phyloP scores from a whole-genome alignment of 2,329 filamentous ascomycete species.

The Microdochium nivale region DNA sequence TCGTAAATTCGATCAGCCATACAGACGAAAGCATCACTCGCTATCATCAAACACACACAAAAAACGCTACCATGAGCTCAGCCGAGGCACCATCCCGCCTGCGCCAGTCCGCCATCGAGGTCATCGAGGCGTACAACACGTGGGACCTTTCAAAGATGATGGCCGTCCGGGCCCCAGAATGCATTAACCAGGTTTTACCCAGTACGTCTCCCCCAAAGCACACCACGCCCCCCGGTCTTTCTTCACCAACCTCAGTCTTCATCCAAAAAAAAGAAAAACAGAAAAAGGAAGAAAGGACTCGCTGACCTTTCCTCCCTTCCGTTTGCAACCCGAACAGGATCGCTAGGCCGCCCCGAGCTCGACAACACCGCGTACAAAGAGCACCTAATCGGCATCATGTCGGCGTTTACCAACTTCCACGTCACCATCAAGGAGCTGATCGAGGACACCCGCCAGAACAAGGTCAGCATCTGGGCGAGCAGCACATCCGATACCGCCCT shows the following conservation, averaged over 20 bases:
- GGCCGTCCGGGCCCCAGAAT: slow-evolving; percentile 4
- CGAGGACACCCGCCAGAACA: slow-evolving; percentile 11
- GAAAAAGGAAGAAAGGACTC: not conserved
- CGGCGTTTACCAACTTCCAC: slow-evolving; percentile 3
- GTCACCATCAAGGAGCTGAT: slow-evolving; percentile 5
- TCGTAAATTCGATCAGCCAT: too few relatives aligned
- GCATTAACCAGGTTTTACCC: slow-evolving; percentile 4
- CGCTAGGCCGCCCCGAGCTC: slow-evolving; percentile 4
- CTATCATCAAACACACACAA: not conserved
- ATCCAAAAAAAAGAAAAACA: not conserved
- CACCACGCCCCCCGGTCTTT: not conserved
- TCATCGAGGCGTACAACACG: slow-evolving; percentile 7
- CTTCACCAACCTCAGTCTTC: not conserved
- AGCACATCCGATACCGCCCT: slow-evolving; percentile 8
- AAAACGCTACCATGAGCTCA: not conserved
- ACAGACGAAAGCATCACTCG: not conserved
- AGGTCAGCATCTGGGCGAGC: slow-evolving; percentile 8
- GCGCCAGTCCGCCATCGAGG: slow-evolving; percentile 5
- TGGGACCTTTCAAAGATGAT: slow-evolving; percentile 5
- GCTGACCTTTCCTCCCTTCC: too few relatives aligned
- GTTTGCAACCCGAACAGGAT: too few relatives aligned
- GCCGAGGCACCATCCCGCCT: slow-evolving; percentile 1
- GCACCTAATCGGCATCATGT: slow-evolving; percentile 2
- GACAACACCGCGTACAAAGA: slow-evolving; percentile 4
- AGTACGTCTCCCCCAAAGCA: slow-evolving; percentile 2